Evolutionary conservation across 495 filamentous ascomycete genomes (phyloP).

Genomic region (Thozetella sp.): DNA sequence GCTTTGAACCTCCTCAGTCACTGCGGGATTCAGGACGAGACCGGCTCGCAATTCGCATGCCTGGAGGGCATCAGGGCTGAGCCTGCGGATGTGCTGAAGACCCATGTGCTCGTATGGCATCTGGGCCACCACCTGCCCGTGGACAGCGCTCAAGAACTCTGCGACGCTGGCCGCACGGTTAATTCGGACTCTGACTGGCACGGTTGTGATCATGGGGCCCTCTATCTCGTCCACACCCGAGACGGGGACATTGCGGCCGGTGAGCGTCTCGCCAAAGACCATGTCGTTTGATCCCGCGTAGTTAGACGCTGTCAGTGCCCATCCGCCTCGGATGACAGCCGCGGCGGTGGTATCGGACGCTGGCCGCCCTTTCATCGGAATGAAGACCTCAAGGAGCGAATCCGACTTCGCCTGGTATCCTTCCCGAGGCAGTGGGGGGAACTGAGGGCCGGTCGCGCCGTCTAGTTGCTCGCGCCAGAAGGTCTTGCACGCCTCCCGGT

Average conservation of each 20-base stretch:
- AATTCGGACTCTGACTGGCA: slow-evolving; percentile 59
- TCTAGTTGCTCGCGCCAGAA: slow-evolving; percentile 47
- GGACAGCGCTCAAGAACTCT: slow-evolving; percentile 50
- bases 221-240: slow-evolving; percentile 51
- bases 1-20: slow-evolving; percentile 23
- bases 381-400: slow-evolving; percentile 50
- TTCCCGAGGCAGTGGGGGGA: slow-evolving; percentile 55
- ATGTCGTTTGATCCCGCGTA: slow-evolving; percentile 56
- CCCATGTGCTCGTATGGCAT: slow-evolving; percentile 69
- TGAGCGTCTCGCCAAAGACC: slow-evolving; percentile 57
- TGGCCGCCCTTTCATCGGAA: slow-evolving; percentile 37
- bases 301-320: slow-evolving; percentile 58
- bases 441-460: slow-evolving; percentile 55
- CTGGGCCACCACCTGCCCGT: slow-evolving; percentile 50
- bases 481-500: slow-evolving; percentile 27
- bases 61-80: slow-evolving; percentile 61
- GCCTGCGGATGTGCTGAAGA: slow-evolving; percentile 66
- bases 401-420: slow-evolving; percentile 57
- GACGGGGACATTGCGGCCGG: slow-evolving; percentile 53
- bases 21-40: slow-evolving; percentile 45
- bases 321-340: slow-evolving; percentile 62
- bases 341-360: slow-evolving; percentile 53
- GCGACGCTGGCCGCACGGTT: slow-evolving; percentile 21
- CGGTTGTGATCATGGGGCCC: slow-evolving; percentile 65
- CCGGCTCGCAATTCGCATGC: slow-evolving; percentile 61